Evolutionary conservation across 352 stramenopile genomes (phyloP).

Genomic region (Phytophthora tubulina): DNA sequence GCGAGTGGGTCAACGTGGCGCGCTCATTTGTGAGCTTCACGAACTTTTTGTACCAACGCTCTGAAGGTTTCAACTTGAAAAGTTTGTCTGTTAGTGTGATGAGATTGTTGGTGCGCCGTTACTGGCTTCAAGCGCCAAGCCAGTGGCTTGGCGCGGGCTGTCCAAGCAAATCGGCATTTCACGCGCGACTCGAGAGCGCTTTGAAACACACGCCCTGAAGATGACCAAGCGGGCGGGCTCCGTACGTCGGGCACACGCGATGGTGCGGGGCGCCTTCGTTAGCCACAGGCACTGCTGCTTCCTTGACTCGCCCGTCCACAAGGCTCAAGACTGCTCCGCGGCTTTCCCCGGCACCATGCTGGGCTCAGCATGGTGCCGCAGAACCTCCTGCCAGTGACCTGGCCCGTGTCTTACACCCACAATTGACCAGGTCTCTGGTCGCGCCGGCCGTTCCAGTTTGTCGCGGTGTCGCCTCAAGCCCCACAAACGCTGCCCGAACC

Average conservation of each 20-base stretch:
- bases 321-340: constrained; percentile 27
- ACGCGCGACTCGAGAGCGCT: not conserved
- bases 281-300: constrained; percentile 11
- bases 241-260: constrained; percentile 27
- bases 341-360: constrained; percentile 41
- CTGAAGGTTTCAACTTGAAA: constrained; percentile 13
- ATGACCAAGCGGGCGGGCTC: constrained; percentile 36
- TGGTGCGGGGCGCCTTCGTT: constrained; percentile 19
- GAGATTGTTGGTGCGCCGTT: constrained; percentile 24
- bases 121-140: no score
- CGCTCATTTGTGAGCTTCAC: constrained; percentile 15
- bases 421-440: constrained; percentile 30
- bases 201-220: constrained; percentile 21
- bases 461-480: constrained; percentile 24
- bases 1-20: constrained; percentile 17
- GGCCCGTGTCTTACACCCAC: constrained; percentile 22
- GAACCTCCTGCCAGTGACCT: constrained; percentile 2
- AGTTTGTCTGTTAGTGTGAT: constrained; percentile 19
- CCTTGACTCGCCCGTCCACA: constrained; percentile 30
- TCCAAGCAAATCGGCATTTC: constrained; percentile 27
- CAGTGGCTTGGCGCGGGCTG: constrained; percentile 11
- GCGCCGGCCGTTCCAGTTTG: constrained; percentile 41
- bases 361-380: constrained; percentile 20
- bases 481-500: constrained; percentile 48
- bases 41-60: not conserved